These are phyloP conservation scores for Lasiosphaeris hirsuta DNA, from an alignment of 495 filamentous ascomycete genomes.

Conservation along the genomic window DNA sequence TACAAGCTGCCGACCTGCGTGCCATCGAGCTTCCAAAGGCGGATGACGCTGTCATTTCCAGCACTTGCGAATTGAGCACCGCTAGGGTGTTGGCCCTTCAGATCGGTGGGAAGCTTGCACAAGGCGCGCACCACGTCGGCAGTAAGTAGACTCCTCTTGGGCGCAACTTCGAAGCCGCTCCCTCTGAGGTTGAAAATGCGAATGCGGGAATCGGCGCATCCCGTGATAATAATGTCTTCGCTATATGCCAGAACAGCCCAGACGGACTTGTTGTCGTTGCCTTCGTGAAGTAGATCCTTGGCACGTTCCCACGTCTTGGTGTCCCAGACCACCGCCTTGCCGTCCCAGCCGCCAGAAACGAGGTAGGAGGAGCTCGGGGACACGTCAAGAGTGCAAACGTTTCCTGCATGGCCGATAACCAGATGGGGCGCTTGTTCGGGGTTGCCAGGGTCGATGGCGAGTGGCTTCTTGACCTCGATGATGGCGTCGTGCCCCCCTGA, in stretches of 20 bases:
- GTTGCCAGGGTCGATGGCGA: conserved; percentile 33
- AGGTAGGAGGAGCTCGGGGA: conserved; percentile 65
- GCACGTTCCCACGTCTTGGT: conserved; percentile 69
- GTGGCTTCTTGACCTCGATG: conserved; percentile 80
- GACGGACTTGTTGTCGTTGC: conserved; percentile 70
- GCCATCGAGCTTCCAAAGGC: conserved; percentile 78
- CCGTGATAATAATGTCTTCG: conserved; percentile 76
- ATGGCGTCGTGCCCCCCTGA: conserved; percentile 88
- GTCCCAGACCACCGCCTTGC: conserved; percentile 73
- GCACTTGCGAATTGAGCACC: conserved; percentile 85
- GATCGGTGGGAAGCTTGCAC: conserved; percentile 63
- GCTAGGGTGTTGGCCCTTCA: conserved; percentile 63
- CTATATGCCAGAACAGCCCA: conserved; percentile 90
- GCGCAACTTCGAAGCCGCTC: conserved; percentile 70
- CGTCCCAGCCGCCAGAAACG: conserved; percentile 95
- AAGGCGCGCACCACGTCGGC: conserved; percentile 83
- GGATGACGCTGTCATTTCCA: conserved; percentile 81
- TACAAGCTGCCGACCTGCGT: conserved; percentile 66
- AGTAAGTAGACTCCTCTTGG: conserved; percentile 71
- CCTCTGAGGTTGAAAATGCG: conserved; percentile 70
- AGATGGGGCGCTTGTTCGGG: conserved; percentile 71
- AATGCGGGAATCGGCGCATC: conserved; percentile 86
- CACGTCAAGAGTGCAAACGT: conserved; percentile 83
- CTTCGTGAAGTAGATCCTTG: conserved; percentile 60
- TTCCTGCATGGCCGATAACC: conserved; percentile 79